These are phyloP conservation scores for Arxiozyma slooffiae DNA, from an alignment of 1,139 yeast genomes.

Conservation along the genomic window DNA sequence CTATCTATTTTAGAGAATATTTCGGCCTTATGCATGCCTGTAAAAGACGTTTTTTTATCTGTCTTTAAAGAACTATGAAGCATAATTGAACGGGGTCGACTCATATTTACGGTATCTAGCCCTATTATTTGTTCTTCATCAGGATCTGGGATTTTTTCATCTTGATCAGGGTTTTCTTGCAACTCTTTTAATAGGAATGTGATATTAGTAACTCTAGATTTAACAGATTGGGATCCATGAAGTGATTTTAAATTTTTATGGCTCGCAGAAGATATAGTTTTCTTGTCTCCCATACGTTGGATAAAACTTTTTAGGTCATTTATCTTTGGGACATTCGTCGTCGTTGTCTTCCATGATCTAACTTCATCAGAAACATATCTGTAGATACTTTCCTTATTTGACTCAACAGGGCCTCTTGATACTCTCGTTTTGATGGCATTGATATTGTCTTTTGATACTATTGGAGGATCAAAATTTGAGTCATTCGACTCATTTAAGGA, in stretches of 20 bases:
- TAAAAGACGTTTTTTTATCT: slow-evolving; percentile 9
- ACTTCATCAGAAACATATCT: slow-evolving; percentile 16
- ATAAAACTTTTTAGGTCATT: slow-evolving; percentile 24
- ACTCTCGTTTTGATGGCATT: slow-evolving; percentile 1
- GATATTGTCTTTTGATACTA: neutral
- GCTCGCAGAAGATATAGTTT: slow-evolving; percentile 4
- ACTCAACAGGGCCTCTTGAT: slow-evolving; percentile 1
- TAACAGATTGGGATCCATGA: slow-evolving; percentile 30
- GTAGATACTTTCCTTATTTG: slow-evolving; percentile 9
- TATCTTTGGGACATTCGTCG: slow-evolving; percentile 22
- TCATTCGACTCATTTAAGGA: neutral
- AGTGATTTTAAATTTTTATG: slow-evolving; percentile 7
- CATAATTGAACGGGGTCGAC: slow-evolving; percentile 21
- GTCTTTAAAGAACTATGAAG: slow-evolving; percentile 10
- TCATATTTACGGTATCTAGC: slow-evolving; percentile 24
- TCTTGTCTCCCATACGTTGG: slow-evolving; percentile 7
- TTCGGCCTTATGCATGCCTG: slow-evolving; percentile 1
- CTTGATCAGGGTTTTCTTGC: slow-evolving; percentile 16
- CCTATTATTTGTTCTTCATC: slow-evolving; percentile 30
- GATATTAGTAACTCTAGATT: slow-evolving; percentile 30
- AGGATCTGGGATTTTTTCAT: slow-evolving; percentile 26
- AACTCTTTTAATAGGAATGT: slow-evolving; percentile 29
- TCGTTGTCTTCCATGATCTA: slow-evolving; percentile 21
- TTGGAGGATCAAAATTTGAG: neutral
- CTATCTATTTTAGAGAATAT: neutral